These are phyloP conservation scores for Setomelanomma holmii DNA, from an alignment of 2,329 filamentous ascomycete species.

Conservation along the genomic window DNA sequence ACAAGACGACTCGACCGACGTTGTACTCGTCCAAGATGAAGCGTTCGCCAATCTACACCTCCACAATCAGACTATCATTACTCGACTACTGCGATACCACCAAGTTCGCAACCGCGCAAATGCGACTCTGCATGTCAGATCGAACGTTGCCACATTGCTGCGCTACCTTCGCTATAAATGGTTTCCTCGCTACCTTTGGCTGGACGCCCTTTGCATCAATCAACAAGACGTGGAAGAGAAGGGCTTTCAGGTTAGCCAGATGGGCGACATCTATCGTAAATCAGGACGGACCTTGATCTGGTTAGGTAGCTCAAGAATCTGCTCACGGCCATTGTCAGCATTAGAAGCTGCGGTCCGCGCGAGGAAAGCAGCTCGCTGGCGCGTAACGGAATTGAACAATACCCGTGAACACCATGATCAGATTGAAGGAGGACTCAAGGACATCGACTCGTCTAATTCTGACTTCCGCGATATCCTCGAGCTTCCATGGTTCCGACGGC, in stretches of 20 bases:
- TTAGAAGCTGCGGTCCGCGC: background rate
- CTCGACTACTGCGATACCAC: constrained; percentile 1
- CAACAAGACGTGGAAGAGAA: constrained; percentile 2
- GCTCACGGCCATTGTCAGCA: background rate
- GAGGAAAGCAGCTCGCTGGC: background rate
- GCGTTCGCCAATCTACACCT: background rate
- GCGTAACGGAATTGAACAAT: background rate
- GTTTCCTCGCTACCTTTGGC: constrained; percentile 6
- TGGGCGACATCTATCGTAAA: constrained; percentile 2
- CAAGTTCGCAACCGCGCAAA: background rate
- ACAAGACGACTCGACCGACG: background rate
- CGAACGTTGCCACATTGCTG: background rate
- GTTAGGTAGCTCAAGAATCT: constrained; percentile 1
- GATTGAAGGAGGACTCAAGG: background rate
- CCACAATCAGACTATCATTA: background rate
- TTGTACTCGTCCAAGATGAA: background rate
- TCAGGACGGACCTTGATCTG: constrained; percentile 3
- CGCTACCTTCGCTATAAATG: constrained; percentile 4
- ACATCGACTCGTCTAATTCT: background rate
- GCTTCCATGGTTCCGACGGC: constrained; percentile 1
- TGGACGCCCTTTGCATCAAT: constrained; percentile 3
- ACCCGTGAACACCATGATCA: background rate
- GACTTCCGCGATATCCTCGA: background rate
- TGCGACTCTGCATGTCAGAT: background rate
- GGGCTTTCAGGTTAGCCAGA: constrained; percentile 2